Base-by-base conservation (phyloP, 1,284 basidiomycete species). In the Cryptococcus maquisensis region DNA sequence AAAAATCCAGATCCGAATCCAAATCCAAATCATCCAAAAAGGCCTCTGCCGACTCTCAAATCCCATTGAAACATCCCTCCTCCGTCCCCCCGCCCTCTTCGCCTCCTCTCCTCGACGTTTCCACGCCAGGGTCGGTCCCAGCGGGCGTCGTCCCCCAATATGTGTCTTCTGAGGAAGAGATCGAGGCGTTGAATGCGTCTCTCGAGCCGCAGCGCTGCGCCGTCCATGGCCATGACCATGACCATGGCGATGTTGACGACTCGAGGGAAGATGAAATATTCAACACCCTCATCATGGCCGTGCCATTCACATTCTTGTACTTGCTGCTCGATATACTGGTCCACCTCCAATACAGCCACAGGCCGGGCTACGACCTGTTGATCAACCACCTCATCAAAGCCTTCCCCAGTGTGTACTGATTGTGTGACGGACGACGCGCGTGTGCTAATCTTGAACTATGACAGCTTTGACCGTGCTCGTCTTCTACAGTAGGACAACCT, bases 281-380 rank as follows among this genome's bases (percentile, higher is more conserved):
- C 49, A 69, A 72, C 51, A 60, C 67, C 13, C 54, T 72, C 55
- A 63, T 76, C 42, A 58, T 69, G 20, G 65, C 71, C n/a, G 65
- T 77, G 23, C 75, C 75, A 10, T 74, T 74, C 47, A 57, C 61
- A 6, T 71, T 72, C 39, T 60, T 77, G 15, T 77, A 67, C 49
- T 57, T 77, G 28, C 54, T 77, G 50, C 61, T 77, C 15, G 70
- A 75, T 52, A 69, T 77, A 67, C 51, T 74, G 23, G 67, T 71
- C 2, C 67, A 72, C 54, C 55, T 68, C 43, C 69, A 71, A 49
- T 74, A 70, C 54, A 55, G 52, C 23, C 65, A 66, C 49, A 56
- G 65, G 24, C 69, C 71, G 2, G 59, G 47, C 8, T 41, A 49
- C 7, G 44, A 49, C 10, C 52, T 59, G 21, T 52, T 71, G 38